Percentiles rank a stretch among this genome's conserved stretches.
Conservation (phyloP, 2,329 filamentous ascomycete species). For the Aspergillus fischeri region DNA sequence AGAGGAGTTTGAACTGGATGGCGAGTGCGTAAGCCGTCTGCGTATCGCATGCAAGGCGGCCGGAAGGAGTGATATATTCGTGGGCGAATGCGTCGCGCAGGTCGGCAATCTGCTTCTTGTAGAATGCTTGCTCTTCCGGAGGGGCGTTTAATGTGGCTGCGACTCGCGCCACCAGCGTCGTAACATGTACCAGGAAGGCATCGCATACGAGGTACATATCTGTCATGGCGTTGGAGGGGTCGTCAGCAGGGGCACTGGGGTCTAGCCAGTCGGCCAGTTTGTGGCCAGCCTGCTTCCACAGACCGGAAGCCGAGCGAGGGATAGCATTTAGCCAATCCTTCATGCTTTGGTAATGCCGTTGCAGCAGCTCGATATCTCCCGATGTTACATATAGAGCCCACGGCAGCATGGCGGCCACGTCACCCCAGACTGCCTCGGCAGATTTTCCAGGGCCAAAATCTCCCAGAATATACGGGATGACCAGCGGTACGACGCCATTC, state of each 20-base stretch:
- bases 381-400: constrained; percentile 27
- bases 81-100: constrained; percentile 21
- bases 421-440: constrained; percentile 33
- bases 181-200: constrained; percentile 32
- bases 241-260: constrained; percentile 29
- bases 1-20: constrained; percentile 23
- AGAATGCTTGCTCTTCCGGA: constrained; percentile 11
- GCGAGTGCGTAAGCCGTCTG: constrained; percentile 28
- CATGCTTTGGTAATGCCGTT: constrained; percentile 8
- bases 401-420: constrained; percentile 32
- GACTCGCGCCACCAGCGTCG: constrained; percentile 24
- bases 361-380: constrained; percentile 29
- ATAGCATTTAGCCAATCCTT: constrained; percentile 9
- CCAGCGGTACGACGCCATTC: constrained; percentile 21
- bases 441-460: neutral
- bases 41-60: constrained; percentile 23
- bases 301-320: constrained; percentile 4
- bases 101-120: constrained; percentile 6
- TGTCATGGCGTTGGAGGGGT: constrained; percentile 26
- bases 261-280: constrained; percentile 40
- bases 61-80: constrained; percentile 22
- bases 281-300: constrained; percentile 11
- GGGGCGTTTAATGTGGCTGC: constrained; percentile 10
- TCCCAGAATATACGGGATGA: constrained; percentile 20
- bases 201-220: constrained; percentile 29